These are phyloP conservation scores for Ceratobasidium papillatum DNA, from an alignment of 1,284 basidiomycete genomes.

Conservation along the genomic window DNA sequence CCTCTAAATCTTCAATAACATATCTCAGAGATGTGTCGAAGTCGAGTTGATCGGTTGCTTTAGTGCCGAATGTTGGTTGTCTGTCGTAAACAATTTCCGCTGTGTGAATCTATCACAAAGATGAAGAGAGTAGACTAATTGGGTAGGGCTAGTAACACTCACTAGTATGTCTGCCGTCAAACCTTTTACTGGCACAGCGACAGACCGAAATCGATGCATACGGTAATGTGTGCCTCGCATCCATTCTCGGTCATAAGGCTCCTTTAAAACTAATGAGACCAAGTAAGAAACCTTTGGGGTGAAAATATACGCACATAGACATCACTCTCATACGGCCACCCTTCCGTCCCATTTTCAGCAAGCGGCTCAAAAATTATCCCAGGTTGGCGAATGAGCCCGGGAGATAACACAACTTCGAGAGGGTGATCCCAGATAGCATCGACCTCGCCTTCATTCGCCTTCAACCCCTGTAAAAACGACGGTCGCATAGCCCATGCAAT, in stretches of 20 bases:
- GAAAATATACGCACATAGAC: conserved; percentile 62
- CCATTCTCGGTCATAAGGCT: conserved; percentile 68
- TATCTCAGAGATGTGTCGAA: conserved; percentile 8
- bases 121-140: neutral
- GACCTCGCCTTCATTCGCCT: conserved; percentile 61
- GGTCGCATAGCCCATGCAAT: conserved; percentile 70
- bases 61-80: neutral
- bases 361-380: conserved; percentile 55
- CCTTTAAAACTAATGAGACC: conserved; percentile 17
- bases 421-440: conserved; percentile 81
- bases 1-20: conserved; percentile 20
- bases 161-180: conserved; percentile 83
- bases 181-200: conserved; percentile 80
- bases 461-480: conserved; percentile 50
- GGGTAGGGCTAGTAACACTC: conserved; percentile 46
- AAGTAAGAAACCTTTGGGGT: neutral
- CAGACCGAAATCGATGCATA: conserved; percentile 78
- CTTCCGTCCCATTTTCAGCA: conserved; percentile 64
- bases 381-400: conserved; percentile 54
- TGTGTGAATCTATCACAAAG: conserved; percentile 30
- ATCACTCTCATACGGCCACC: conserved; percentile 80
- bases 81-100: conserved; percentile 40
- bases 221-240: conserved; percentile 63
- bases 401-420: conserved; percentile 72
- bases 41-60: neutral